Conservation (phyloP, 2,329 filamentous ascomycete species). For the Setomelanomma holmii region DNA sequence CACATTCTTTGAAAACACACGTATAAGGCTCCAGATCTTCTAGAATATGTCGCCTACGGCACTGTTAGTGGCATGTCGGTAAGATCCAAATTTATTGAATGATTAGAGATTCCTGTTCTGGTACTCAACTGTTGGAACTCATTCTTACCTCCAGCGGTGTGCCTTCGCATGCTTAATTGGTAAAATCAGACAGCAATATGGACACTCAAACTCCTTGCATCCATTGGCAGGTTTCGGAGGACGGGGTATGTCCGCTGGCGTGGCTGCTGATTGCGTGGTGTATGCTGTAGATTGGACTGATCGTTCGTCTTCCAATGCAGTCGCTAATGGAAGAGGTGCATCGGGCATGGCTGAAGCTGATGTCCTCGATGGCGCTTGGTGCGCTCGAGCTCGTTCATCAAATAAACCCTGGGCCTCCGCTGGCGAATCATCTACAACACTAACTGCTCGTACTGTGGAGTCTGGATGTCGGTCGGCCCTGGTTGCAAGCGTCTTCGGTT, state of each 20-base stretch:
- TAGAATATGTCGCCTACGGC: conserved; percentile 11
- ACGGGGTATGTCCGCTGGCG: conserved; percentile 2
- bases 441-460: neutral
- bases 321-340: neutral
- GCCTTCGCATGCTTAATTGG: conserved; percentile 6
- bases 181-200: conserved; percentile 18
- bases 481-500: neutral
- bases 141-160: conserved; percentile 12
- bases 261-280: neutral
- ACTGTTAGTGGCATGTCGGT: conserved; percentile 1
- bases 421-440: neutral
- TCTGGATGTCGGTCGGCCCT: neutral
- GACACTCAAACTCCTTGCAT: conserved; percentile 21
- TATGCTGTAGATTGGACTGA: neutral
- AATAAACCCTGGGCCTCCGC: too few relatives aligned
- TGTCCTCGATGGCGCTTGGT: neutral
- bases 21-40: neutral
- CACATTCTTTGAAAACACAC: neutral
- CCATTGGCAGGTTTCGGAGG: conserved; percentile 8
- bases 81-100: too few relatives aligned
- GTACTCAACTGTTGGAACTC: neutral
- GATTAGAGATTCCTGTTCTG: neutral
- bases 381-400: neutral
- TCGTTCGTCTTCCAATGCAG: neutral
- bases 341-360: neutral